Base-by-base conservation (phyloP, 129 eudicot genomes). In the Tagetes patula region DNA sequence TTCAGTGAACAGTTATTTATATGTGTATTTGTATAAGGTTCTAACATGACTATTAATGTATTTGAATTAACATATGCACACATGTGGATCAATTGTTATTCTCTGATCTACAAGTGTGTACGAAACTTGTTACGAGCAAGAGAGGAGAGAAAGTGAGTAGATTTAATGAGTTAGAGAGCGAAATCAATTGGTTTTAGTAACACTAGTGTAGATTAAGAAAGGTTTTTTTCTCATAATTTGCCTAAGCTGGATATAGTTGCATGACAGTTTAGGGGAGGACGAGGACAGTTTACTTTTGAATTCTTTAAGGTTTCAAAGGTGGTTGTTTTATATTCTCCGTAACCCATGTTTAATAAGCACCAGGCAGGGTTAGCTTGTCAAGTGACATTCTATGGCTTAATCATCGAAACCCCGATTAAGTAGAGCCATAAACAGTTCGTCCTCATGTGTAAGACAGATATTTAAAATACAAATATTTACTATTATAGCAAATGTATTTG, bases 191-290 rank as follows among this genome's bases (percentile, higher is more conserved):
- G 27, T 20, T 20, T 20, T 20, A 20, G 27, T 20, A 20, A 20
- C 27, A 20, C 27, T 20, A 20, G 65, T 27, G 20, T 37, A 62
- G 67, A 62, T 36, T 62, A 49, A 34, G 37, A 33, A 49, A 8
- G 34, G 1, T 2, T n/a, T 48, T 34, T 47, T 47, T 69, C 33
- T 7, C 34, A 12, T 69, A n/a, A 49, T 50, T 8, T 49, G 14
- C 27, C 59, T 69, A 69, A 69, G 36, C 36, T 49, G 61, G 47
- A 58, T 62, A 4, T 62, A 62, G 45, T 37, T 37, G 5, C 42
- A 38, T 60, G 41, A 60, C 27, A 34, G 66, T 60, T 60, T 60
- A 43, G 66, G 66, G 30, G 8, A 36, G 66, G 42, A 12, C 9
- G 12, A 38, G 3, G 68, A 20, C 68, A 50, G 45, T 36, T 50